These are phyloP conservation scores for Debaryomycetaceae sp. DNA, from an alignment of 1,139 yeast species.

Conservation along the genomic window DNA sequence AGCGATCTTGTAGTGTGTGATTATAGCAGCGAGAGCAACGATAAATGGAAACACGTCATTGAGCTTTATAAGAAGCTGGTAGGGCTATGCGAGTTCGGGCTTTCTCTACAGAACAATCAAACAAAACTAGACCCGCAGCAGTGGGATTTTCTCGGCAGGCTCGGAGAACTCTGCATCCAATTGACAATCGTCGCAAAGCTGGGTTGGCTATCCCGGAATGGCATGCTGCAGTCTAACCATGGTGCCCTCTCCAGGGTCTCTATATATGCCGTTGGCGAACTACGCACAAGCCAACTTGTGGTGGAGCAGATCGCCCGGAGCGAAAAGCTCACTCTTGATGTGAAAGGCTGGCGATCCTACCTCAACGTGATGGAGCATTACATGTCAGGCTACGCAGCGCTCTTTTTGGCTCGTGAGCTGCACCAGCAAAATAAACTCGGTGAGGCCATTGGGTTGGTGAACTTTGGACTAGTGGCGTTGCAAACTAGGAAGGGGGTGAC, in stretches of 20 bases:
- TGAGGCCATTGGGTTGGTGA: constrained; percentile 31
- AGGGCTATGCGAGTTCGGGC: constrained; percentile 18
- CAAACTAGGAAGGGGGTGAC: constrained; percentile 22
- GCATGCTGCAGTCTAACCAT: constrained; percentile 23
- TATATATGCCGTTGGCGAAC: constrained; percentile 25
- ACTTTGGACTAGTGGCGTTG: constrained; percentile 25
- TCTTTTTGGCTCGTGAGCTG: constrained; percentile 31
- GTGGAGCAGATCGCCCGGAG: constrained; percentile 1
- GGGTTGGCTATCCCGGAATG: constrained; percentile 29
- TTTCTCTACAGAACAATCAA: constrained; percentile 2
- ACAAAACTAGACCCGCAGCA: constrained; percentile 6
- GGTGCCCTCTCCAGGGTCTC: constrained; percentile 34
- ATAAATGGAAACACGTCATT: constrained; percentile 29
- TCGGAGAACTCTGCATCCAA: constrained; percentile 24
- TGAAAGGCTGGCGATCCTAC: constrained; percentile 26
- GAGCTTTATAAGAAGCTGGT: constrained; percentile 22
- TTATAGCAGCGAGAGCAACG: constrained; percentile 9
- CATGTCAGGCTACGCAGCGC: constrained; percentile 30
- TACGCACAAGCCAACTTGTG: constrained; percentile 8
- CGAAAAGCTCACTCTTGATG: constrained; percentile 2
- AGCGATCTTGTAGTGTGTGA: constrained; percentile 24
- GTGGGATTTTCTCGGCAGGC: constrained; percentile 12
- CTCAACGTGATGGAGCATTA: constrained; percentile 23
- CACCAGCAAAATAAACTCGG: constrained; percentile 33
- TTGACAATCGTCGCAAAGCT: constrained; percentile 31